Percentiles rank a stretch among this genome's conserved stretches.
phyloP scores from a whole-genome alignment of 129 eudicot genomes.

The Erigeron canadensis region DNA sequence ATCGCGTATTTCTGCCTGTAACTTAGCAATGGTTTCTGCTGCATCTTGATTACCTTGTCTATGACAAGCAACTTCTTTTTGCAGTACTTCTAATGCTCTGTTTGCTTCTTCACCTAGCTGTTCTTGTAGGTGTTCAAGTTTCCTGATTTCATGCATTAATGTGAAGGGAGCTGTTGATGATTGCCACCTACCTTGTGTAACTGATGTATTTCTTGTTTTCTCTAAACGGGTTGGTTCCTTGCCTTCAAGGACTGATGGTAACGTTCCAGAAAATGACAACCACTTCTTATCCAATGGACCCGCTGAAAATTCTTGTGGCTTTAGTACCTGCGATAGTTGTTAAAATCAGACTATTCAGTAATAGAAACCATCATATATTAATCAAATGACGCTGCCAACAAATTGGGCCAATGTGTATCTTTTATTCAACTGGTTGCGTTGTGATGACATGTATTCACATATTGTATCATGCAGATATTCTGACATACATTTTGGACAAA shows the following conservation, averaged over 20 bases:
- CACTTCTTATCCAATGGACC: constrained; percentile 72
- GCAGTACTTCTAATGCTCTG: constrained; percentile 88
- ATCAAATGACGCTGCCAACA: not conserved
- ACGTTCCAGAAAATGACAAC: constrained; percentile 69
- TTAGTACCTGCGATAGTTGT: constrained; percentile 37
- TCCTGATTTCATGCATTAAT: constrained; percentile 87
- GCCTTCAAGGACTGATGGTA: constrained; percentile 56
- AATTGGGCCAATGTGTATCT: too few species aligned
- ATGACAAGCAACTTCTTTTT: constrained; percentile 89
- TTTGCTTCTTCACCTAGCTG: constrained; percentile 96
- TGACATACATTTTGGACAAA: too few species aligned
- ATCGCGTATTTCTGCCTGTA: constrained; percentile 84
- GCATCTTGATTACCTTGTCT: constrained; percentile 98
- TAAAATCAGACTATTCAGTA: not conserved
- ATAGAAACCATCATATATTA: not conserved
- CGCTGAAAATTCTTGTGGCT: constrained; percentile 40
- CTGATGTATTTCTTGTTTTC: constrained; percentile 49
- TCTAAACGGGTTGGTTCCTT: constrained; percentile 47
- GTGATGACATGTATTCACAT: too few species aligned
- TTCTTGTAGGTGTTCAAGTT: constrained; percentile 96
- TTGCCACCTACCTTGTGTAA: constrained; percentile 71
- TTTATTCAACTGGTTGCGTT: too few species aligned
- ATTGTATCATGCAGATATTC: too few species aligned
- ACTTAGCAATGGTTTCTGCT: constrained; percentile 90
- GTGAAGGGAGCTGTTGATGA: constrained; percentile 94